Evolutionary conservation across 208 protist genomes (phyloP), one percentile per base, ranked within the genome.

Genomic region (Acanthamoeba royreba): DNA sequence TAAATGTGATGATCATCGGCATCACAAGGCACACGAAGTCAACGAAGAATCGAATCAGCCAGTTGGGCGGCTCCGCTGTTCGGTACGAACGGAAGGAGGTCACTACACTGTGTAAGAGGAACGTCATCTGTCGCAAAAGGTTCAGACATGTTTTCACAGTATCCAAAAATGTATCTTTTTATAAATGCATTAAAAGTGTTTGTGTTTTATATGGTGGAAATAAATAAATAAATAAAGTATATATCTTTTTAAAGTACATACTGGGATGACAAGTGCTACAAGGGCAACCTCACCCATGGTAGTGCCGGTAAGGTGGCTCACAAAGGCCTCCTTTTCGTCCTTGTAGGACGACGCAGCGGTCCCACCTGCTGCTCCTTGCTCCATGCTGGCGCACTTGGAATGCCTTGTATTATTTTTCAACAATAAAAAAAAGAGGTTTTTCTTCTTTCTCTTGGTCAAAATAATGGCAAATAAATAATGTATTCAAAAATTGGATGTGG

Each of bases 1-100:
- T 89, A 81, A 77, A 90, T 13, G 42, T 61, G 35, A 58, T 5
- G 22, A 92, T 9, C 63, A 94, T 58, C 40, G 92, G 92, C 35
- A 92, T 22, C 35, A 94, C 92, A 22, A 94, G 38, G 8, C n/a
- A 66, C 74, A 35, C 69, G 31, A 83, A 94, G 53, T 92, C 81
- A 28, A 94, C 43, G 15, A 47, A 28, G 69, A 93, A 91, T 31
- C 38, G 69, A 11, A 46, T 42, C 40, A 42, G 25, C 13, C 69
- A 42, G 9, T n/a, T n/a, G n/a, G n/a, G n/a, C n/a, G n/a, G n/a
- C n/a, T n/a, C n/a, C n/a, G n/a, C n/a, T n/a, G n/a, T n/a, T n/a
- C n/a, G n/a, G n/a, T n/a, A n/a, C n/a, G 38, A 43, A 42, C 69
- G 47, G 13, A 81, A 9, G n/a, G 38, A 81, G 13, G 31, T 22